Evolutionary conservation across 2,329 filamentous ascomycete genomes (phyloP).

Genomic region (Sodiomyces alkalinus): DNA sequence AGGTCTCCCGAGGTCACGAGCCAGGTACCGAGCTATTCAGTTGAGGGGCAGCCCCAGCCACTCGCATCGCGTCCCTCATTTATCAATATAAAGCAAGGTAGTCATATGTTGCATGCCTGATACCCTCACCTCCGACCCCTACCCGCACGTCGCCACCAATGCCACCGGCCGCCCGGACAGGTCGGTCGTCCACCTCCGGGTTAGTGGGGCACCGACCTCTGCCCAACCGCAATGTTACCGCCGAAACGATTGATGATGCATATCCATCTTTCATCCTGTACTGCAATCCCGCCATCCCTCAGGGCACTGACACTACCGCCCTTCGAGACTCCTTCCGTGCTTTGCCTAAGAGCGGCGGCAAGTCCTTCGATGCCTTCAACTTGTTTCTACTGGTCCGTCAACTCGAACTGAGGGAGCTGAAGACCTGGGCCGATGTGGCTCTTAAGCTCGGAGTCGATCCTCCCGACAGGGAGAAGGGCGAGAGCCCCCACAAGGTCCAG

Average conservation of each 20-base stretch:
- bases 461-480: constrained; percentile 65
- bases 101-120: too few species aligned
- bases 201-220: too few species aligned
- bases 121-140: too few species aligned
- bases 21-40: too few species aligned
- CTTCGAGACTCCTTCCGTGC: constrained; percentile 62
- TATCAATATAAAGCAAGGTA: too few species aligned
- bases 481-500: constrained; percentile 86
- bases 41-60: too few species aligned
- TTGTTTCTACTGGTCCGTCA: constrained; percentile 67
- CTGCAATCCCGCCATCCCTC: constrained; percentile 70
- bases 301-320: constrained; percentile 52
- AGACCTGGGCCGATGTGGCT: constrained; percentile 83
- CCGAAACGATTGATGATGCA: constrained; percentile 61
- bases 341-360: constrained; percentile 76
- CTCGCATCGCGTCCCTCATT: too few species aligned
- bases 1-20: too few species aligned
- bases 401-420: constrained; percentile 70
- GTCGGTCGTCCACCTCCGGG: too few species aligned
- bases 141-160: too few species aligned
- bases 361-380: constrained; percentile 64
- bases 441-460: constrained; percentile 79
- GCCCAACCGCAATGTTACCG: constrained; percentile 53
- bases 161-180: too few species aligned
- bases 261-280: constrained; percentile 78